phyloP scores from a whole-genome alignment of 2,329 filamentous ascomycete genomes.

The Sarocladium oryzae region DNA sequence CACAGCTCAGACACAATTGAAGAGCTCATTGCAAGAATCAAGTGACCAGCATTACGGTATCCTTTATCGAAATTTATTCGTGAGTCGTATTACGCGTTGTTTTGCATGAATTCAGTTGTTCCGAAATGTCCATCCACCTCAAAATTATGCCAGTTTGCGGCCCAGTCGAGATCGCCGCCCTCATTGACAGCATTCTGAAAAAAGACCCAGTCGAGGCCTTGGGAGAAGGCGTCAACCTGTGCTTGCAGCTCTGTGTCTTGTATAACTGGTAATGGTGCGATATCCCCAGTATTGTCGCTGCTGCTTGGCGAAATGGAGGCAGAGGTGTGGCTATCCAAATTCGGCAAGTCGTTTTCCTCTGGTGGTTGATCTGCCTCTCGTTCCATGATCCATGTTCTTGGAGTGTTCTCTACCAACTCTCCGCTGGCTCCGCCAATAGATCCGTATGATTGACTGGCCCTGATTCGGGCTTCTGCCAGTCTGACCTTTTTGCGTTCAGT shows the following conservation, averaged over 20 bases:
- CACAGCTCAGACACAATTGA: too few relatives aligned
- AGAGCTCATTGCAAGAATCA: too few relatives aligned
- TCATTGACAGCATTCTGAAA: neutral
- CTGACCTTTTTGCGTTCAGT: neutral
- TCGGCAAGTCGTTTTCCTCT: neutral
- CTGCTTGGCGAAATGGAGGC: slow-evolving; percentile 5
- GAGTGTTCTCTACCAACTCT: neutral
- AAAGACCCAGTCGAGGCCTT: slow-evolving; percentile 5
- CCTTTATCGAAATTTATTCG: neutral
- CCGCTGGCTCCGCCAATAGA: neutral
- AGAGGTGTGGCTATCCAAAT: neutral
- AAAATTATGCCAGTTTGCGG: neutral
- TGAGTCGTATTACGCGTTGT: neutral
- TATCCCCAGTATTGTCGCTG: neutral
- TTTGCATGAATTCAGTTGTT: neutral
- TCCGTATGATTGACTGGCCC: neutral
- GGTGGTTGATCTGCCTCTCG: neutral
- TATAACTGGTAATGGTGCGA: neutral
- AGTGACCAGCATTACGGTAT: neutral
- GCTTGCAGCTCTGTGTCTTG: neutral
- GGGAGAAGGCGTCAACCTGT: neutral
- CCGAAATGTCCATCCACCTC: neutral
- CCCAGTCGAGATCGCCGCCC: neutral
- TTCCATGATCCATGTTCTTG: neutral
- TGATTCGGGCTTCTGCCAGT: neutral